Evolutionary conservation across 257 asterid genomes (phyloP).

Genomic region (Handroanthus guayacan): DNA sequence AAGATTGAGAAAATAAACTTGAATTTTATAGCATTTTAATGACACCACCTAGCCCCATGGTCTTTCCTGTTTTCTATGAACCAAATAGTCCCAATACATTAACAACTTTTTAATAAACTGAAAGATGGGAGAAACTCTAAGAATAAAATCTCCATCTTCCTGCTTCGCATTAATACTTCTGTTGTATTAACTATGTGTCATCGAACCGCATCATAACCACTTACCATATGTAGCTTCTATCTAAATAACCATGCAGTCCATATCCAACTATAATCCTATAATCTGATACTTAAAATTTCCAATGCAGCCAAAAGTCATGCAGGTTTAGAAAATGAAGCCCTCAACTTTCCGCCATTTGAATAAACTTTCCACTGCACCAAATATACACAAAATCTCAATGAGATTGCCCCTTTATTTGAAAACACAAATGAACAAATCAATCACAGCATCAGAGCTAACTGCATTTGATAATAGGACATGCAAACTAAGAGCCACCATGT

Average conservation of each 20-base stretch:
- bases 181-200: conserved; percentile 25
- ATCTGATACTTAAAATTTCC: not conserved
- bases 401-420: conserved; percentile 11
- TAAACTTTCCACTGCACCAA: conserved; percentile 21
- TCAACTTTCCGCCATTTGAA: conserved; percentile 10
- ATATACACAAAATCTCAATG: conserved; percentile 1
- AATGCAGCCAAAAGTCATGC: conserved; percentile 15
- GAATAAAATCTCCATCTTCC: conserved; percentile 15
- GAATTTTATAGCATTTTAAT: not conserved
- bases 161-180: conserved; percentile 12
- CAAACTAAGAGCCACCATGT: not conserved
- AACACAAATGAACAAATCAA: conserved; percentile 4
- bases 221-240: not conserved
- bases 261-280: conserved; percentile 11
- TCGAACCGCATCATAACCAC: not conserved
- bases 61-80: conserved; percentile 19
- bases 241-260: conserved; percentile 18
- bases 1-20: conserved; percentile 10
- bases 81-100: not conserved
- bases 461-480: not conserved
- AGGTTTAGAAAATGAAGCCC: conserved; percentile 13
- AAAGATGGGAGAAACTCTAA: not conserved
- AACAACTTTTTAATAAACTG: not conserved
- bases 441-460: conserved; percentile 1
- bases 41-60: conserved; percentile 11